Evolutionary conservation across 495 filamentous ascomycete species (phyloP).

Genomic region (Penicillium paradoxum): DNA sequence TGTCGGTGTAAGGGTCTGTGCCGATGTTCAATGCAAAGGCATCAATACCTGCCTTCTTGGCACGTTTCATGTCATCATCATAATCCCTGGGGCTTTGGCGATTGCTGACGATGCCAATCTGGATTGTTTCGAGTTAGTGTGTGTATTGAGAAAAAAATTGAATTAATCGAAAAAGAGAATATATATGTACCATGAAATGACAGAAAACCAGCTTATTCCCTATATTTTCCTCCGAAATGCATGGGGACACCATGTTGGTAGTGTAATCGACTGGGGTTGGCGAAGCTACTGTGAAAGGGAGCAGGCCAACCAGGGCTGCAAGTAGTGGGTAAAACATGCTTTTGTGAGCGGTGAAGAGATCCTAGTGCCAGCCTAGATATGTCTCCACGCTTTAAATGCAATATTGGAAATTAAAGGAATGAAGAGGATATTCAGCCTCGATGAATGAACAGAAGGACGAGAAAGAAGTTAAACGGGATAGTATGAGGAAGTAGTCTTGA

Average conservation of each 20-base stretch:
- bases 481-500: not conserved
- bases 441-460: not conserved
- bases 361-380: slow-evolving; percentile 4
- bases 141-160: not conserved
- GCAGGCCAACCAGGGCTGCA: slow-evolving; percentile 12
- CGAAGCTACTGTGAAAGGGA: slow-evolving; percentile 6
- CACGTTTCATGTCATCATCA: slow-evolving; percentile 53
- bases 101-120: slow-evolving; percentile 52
- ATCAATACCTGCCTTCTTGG: slow-evolving; percentile 52
- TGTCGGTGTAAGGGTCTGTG: slow-evolving; percentile 46
- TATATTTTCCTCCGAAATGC: not conserved
- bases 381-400: not conserved
- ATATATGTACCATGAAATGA: slow-evolving; percentile 51
- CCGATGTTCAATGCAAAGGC: slow-evolving; percentile 59
- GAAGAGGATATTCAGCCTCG: not conserved
- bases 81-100: slow-evolving; percentile 47
- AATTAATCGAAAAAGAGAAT: not conserved
- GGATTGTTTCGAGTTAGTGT: not conserved
- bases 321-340: slow-evolving; percentile 11
- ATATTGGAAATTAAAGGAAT: not conserved
- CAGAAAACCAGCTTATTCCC: slow-evolving; percentile 47
- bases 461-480: not conserved
- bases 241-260: not conserved
- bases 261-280: not conserved
- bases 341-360: not conserved